Base-by-base conservation (phyloP, 352 stramenopile species). In the Globisporangium uncinulatum region DNA sequence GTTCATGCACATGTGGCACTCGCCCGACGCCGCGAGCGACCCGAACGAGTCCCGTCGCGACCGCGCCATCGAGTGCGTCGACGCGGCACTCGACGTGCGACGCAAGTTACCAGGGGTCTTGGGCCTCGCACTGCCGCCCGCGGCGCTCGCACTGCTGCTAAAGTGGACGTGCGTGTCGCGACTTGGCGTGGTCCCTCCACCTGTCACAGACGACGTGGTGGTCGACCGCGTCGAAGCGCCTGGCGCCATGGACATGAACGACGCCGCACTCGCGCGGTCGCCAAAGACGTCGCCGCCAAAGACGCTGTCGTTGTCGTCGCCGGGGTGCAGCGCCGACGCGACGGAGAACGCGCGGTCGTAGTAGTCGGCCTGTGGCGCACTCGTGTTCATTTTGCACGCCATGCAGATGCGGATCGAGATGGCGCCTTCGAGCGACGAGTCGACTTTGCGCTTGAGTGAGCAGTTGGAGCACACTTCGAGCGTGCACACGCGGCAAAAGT, bases 301-400 rank as follows among this genome's bases (percentile, higher is more conserved):
- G 46, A 67, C n/a, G 54, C 34, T 11, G 72, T 63, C 29, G 57
- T 75, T 14, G 56, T 53, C 24, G 45, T 65, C 19, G 34, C 62
- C 24, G 24, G 62, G 17, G 37, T 54, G 46, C 17, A 68, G 59
- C 31, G 60, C 51, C 15, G 70, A 71, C 13, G 64, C 61, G 29
- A 63, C 66, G 21, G 73, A 73, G 65, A 79, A 79, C 51, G 79
- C 75, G n/a, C 69, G 65, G 19, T 86, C 72, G 57, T 83, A 76
- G 19, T 81, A 71, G 57, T 87, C 80, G 52, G 82, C 67, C 36
- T 70, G 54, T 20, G 75, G 73, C 42, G 59, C 63, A 19, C 44
- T 73, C 19, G 77, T 71, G 58, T 74, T 84, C 59, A 89, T 71
- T 57, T 89, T 92, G 72, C 84, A 94, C 58, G 69, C 77, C 56